A percentile compares a stretch with the other conserved stretches of the same genome.
These are phyloP conservation scores for Inga oerstediana DNA, from an alignment of 306 rosid species.

Conservation along the genomic window DNA sequence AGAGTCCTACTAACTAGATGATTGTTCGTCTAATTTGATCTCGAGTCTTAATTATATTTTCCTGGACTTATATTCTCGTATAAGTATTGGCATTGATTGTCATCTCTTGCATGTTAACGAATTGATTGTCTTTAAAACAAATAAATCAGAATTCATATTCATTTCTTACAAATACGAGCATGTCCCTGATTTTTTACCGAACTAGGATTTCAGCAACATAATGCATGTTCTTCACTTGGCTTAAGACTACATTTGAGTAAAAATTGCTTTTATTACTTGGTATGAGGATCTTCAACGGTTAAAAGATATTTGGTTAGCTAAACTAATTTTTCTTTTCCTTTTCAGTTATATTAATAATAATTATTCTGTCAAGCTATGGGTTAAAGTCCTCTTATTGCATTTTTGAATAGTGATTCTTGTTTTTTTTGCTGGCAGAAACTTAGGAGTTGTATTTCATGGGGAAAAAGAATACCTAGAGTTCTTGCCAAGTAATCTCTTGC, in stretches of 20 bases:
- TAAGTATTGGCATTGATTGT: background rate
- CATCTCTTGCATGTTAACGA: background rate
- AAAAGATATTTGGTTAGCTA: background rate
- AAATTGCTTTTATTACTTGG: background rate
- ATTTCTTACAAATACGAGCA: background rate
- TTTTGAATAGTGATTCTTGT: constrained; percentile 27
- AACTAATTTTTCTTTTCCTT: background rate
- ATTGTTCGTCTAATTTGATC: background rate
- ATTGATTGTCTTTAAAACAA: background rate
- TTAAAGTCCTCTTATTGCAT: constrained; percentile 21
- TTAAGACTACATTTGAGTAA: background rate
- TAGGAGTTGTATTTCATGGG: background rate
- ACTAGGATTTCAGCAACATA: background rate
- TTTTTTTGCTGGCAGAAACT: constrained; percentile 57
- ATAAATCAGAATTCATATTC: background rate
- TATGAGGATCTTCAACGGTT: constrained; percentile 4
- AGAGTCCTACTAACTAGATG: background rate
- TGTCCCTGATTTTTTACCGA: background rate
- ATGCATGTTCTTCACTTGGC: background rate
- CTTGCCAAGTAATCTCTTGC: background rate
- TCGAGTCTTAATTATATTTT: background rate
- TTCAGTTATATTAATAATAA: background rate
- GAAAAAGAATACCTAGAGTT: background rate
- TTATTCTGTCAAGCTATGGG: constrained; percentile 1
- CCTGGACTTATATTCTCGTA: background rate